Conservation (phyloP, 345 rosid genomes). For the Alliaria petiolata region DNA sequence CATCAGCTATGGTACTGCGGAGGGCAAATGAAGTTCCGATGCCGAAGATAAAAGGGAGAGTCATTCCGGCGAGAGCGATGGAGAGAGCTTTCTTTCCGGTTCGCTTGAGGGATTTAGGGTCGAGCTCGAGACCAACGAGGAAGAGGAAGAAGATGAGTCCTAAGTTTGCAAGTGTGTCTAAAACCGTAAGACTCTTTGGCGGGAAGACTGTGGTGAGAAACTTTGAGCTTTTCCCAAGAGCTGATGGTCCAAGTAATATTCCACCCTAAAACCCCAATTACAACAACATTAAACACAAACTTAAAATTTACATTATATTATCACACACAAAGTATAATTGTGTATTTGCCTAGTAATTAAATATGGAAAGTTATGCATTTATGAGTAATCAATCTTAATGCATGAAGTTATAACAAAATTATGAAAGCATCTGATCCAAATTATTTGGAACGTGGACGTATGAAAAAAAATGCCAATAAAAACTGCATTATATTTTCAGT, state of each 20-base stretch:
- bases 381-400: not conserved
- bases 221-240: conserved; percentile 54
- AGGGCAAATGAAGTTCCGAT: conserved; percentile 63
- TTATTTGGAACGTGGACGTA: not conserved
- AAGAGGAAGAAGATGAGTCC: conserved; percentile 80
- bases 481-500: too few relatives aligned
- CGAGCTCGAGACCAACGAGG: conserved; percentile 81
- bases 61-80: conserved; percentile 65
- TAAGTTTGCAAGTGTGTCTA: conserved; percentile 72
- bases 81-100: conserved; percentile 58
- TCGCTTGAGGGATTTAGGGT: conserved; percentile 48
- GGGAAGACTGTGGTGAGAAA: conserved; percentile 56
- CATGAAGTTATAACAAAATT: too few relatives aligned
- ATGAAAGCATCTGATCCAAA: not conserved
- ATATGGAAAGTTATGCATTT: not conserved
- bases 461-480: too few relatives aligned
- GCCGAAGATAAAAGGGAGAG: conserved; percentile 59
- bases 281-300: not conserved
- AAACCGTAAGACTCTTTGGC: conserved; percentile 51
- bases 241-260: conserved; percentile 79
- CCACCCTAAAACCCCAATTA: conserved; percentile 53
- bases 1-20: conserved; percentile 48
- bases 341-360: not conserved
- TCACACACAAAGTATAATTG: not conserved
- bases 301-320: not conserved